Conservation (phyloP, 2,329 filamentous ascomycete genomes). For the Trichophyton simii region DNA sequence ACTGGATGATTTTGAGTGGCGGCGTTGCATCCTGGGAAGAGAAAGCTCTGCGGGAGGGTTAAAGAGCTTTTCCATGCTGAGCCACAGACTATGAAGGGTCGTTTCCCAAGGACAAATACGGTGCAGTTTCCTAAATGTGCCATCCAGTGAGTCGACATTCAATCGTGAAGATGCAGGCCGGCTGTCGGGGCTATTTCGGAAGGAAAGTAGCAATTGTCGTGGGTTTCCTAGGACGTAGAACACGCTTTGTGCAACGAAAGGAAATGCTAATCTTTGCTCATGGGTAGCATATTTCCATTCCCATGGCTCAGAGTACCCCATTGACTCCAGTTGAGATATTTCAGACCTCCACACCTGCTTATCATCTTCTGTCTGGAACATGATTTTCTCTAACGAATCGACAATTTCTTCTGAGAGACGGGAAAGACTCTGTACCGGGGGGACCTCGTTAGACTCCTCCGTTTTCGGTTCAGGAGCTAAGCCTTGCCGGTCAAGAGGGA, state of each 20-base stretch:
- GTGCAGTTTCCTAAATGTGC: slow-evolving; percentile 25
- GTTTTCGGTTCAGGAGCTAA: neutral
- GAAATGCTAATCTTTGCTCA: slow-evolving; percentile 26
- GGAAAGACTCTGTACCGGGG: slow-evolving; percentile 9
- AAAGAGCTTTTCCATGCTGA: slow-evolving; percentile 28
- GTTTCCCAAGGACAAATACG: slow-evolving; percentile 30
- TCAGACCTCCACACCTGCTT: slow-evolving; percentile 29
- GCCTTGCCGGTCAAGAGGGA: neutral
- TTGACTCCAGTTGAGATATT: slow-evolving; percentile 24
- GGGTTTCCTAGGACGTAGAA: slow-evolving; percentile 33
- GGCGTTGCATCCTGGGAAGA: slow-evolving; percentile 8
- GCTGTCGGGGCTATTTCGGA: slow-evolving; percentile 18
- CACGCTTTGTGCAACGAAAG: slow-evolving; percentile 34
- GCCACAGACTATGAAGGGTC: slow-evolving; percentile 32
- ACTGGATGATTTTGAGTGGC: slow-evolving; percentile 17
- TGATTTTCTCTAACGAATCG: slow-evolving; percentile 24
- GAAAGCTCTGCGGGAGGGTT: slow-evolving; percentile 28
- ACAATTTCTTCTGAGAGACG: slow-evolving; percentile 29
- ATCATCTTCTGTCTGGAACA: slow-evolving; percentile 27
- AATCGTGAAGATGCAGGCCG: slow-evolving; percentile 4
- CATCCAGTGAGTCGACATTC: slow-evolving; percentile 23
- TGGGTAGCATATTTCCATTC: slow-evolving; percentile 29
- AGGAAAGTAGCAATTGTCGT: slow-evolving; percentile 30
- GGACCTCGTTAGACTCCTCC: neutral
- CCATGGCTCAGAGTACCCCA: slow-evolving; percentile 26